Conservation (phyloP, 2,329 filamentous ascomycete genomes). For the Hypoxylon sp. region DNA sequence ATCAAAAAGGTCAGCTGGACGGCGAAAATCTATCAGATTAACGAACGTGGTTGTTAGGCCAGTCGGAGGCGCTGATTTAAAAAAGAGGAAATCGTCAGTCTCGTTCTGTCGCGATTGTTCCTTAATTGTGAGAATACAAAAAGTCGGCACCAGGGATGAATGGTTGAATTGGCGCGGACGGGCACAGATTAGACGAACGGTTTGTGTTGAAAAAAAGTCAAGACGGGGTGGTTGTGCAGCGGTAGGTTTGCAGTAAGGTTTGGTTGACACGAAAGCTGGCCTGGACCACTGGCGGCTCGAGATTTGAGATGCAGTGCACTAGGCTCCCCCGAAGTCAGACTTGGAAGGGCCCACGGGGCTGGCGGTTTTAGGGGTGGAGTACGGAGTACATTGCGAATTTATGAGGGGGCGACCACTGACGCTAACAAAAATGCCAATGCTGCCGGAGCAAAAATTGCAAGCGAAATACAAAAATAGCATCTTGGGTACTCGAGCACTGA, state of each 20-base stretch:
- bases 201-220: slow-evolving; percentile 44
- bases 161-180: slow-evolving; percentile 41
- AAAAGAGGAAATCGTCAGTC: slow-evolving; percentile 7
- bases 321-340: slow-evolving; percentile 25
- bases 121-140: slow-evolving; percentile 27
- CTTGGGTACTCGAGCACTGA: slow-evolving; percentile 24
- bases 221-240: slow-evolving; percentile 35
- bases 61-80: slow-evolving; percentile 24
- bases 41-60: slow-evolving; percentile 27
- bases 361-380: slow-evolving; percentile 27
- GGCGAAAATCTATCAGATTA: slow-evolving; percentile 38
- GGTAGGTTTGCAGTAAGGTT: slow-evolving; percentile 24
- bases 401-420: slow-evolving; percentile 21
- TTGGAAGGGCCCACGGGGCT: slow-evolving; percentile 20
- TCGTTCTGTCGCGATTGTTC: slow-evolving; percentile 34
- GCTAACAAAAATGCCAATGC: slow-evolving; percentile 30
- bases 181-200: slow-evolving; percentile 40
- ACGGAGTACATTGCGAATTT: slow-evolving; percentile 18
- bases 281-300: slow-evolving; percentile 27
- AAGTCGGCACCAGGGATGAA: slow-evolving; percentile 35
- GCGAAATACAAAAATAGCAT: slow-evolving; percentile 20
- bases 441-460: slow-evolving; percentile 25
- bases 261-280: slow-evolving; percentile 38
- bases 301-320: slow-evolving; percentile 17
- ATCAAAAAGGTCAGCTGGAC: slow-evolving; percentile 21